These are phyloP conservation scores for Sorghum bicolor DNA, from an alignment of 176 grass and related monocot genomes.

Conservation along the genomic window Sorghum_bicolor_NCBIv3 NC_012870.2:69552001-69552500, in stretches of 20 bases:
- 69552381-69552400: slow-evolving; percentile 13
- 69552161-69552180: not conserved
- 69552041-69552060: not conserved
- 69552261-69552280: not conserved
- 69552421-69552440: slow-evolving; percentile 20
- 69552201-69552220: not conserved
- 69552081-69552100: slow-evolving; percentile 28
- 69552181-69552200: not conserved
- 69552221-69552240: slow-evolving; percentile 17
- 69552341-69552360: not conserved
- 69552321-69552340: slow-evolving; percentile 11
- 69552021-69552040: not conserved
- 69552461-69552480: slow-evolving; percentile 53
- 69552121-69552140: slow-evolving; percentile 26
- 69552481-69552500: slow-evolving; percentile 25
- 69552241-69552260: slow-evolving; percentile 6
- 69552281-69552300: slow-evolving; percentile 22
- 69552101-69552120: not conserved
- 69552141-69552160: not conserved
- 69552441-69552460: slow-evolving; percentile 16
- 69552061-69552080: not conserved
- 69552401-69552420: slow-evolving; percentile 7
- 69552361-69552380: slow-evolving; percentile 39
- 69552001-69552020: not conserved
- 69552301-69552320: slow-evolving; percentile 28